Conservation (phyloP, 208 protist species). For the Leishmania gerbilli region DNA sequence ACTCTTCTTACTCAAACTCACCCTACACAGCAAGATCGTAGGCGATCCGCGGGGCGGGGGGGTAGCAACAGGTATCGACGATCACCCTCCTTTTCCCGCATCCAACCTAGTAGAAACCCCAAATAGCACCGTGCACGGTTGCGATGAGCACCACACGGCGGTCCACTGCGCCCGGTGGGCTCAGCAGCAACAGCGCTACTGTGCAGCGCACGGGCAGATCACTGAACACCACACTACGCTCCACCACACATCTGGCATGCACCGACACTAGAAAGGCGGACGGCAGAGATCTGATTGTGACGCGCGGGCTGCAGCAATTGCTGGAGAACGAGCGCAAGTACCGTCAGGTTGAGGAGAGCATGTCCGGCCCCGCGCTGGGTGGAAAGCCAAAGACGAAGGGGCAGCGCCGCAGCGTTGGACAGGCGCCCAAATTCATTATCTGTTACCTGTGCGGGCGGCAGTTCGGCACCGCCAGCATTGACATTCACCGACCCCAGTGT, state of each 20-base stretch:
- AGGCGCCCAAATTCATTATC: constrained; percentile 76
- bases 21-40: neutral
- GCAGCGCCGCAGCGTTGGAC: constrained; percentile 15
- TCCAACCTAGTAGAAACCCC: neutral
- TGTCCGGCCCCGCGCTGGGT: neutral
- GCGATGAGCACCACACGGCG: constrained; percentile 8
- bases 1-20: neutral
- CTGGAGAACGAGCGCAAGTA: constrained; percentile 60
- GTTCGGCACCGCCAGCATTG: constrained; percentile 85
- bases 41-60: neutral
- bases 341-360: neutral
- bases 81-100: neutral
- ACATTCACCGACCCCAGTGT: constrained; percentile 93
- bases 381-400: constrained; percentile 14
- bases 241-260: neutral
- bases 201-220: constrained; percentile 12
- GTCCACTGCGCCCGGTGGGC: neutral
- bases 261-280: constrained; percentile 1
- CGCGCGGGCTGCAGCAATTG: constrained; percentile 67
- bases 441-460: constrained; percentile 92
- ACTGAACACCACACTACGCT: constrained; percentile 12
- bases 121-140: too few relatives aligned
- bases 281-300: constrained; percentile 57
- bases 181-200: constrained; percentile 6
- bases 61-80: neutral